Evolutionary conservation across 2,329 filamentous ascomycete species (phyloP).

Genomic region (Dendrostoma leiphaemia): DNA sequence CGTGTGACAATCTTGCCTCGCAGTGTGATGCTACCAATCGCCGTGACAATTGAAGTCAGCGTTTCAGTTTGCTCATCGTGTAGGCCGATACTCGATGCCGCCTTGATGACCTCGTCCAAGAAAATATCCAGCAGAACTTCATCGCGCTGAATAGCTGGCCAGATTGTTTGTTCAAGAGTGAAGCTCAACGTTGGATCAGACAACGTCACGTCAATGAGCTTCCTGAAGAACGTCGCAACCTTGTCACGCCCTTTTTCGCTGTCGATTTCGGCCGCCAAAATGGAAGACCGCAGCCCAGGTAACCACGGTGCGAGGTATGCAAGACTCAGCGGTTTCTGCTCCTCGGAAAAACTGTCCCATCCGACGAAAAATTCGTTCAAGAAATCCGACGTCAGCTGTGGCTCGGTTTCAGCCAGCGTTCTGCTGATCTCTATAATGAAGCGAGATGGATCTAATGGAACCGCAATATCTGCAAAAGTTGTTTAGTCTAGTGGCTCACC

Average conservation of each 20-base stretch:
- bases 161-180: conserved; percentile 63
- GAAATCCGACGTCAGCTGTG: conserved; percentile 67
- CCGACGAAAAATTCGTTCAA: conserved; percentile 72
- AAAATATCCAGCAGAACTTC: conserved; percentile 66
- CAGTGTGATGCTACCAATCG: conserved; percentile 64
- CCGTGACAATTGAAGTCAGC: conserved; percentile 60
- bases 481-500: neutral
- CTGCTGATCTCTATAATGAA: conserved; percentile 67
- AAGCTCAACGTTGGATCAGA: conserved; percentile 58
- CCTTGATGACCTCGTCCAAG: conserved; percentile 64
- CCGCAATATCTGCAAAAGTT: conserved; percentile 50
- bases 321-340: conserved; percentile 65
- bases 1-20: conserved; percentile 64
- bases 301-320: conserved; percentile 72
- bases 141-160: conserved; percentile 63
- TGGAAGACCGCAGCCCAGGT: conserved; percentile 56
- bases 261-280: conserved; percentile 58
- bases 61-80: conserved; percentile 60
- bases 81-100: conserved; percentile 54
- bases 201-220: conserved; percentile 64
- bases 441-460: conserved; percentile 60
- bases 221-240: conserved; percentile 61
- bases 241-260: conserved; percentile 66
- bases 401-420: conserved; percentile 60
- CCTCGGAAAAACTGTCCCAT: conserved; percentile 67